phyloP scores from a whole-genome alignment of 805 yeast species.

The Jamesozyma lodderae region DNA sequence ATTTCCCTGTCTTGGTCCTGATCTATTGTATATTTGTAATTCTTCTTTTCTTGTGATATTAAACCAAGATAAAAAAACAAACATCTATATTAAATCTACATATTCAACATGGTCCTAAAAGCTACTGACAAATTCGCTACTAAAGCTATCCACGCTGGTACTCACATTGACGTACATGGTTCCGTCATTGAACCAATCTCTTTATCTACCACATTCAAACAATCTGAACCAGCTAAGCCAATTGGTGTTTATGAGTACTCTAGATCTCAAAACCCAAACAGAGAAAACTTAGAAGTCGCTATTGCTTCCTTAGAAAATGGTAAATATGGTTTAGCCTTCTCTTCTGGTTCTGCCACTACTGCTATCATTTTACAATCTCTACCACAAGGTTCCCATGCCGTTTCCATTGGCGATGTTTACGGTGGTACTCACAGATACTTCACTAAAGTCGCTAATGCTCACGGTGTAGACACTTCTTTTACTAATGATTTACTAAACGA shows the following conservation, averaged over 20 bases:
- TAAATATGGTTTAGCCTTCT: constrained; percentile 63
- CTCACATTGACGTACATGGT: constrained; percentile 67
- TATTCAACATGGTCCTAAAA: constrained; percentile 16
- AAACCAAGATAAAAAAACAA: not conserved
- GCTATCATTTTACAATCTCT: constrained; percentile 67
- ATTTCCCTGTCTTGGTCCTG: too few relatives aligned
- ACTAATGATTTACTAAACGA: constrained; percentile 56
- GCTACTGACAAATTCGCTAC: constrained; percentile 52
- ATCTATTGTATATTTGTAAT: not conserved
- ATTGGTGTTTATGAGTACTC: constrained; percentile 76
- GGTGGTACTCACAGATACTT: constrained; percentile 91
- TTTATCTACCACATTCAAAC: constrained; percentile 78
- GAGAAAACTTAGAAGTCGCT: constrained; percentile 70
- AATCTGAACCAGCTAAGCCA: constrained; percentile 66
- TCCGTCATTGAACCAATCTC: constrained; percentile 83
- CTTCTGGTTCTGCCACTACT: constrained; percentile 83
- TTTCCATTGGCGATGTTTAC: constrained; percentile 78
- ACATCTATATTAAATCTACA: not conserved
- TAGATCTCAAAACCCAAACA: constrained; percentile 78
- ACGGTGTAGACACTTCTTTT: constrained; percentile 63
- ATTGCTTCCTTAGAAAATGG: constrained; percentile 74
- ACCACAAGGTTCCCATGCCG: constrained; percentile 62
- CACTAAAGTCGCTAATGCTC: constrained; percentile 74
- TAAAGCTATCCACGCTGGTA: constrained; percentile 77
- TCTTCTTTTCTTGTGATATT: not conserved